A percentile compares a stretch with the other conserved stretches of the same genome.
Conservation (phyloP, 176 grass and related monocot genomes). For the Oryza australiensis region DNA sequence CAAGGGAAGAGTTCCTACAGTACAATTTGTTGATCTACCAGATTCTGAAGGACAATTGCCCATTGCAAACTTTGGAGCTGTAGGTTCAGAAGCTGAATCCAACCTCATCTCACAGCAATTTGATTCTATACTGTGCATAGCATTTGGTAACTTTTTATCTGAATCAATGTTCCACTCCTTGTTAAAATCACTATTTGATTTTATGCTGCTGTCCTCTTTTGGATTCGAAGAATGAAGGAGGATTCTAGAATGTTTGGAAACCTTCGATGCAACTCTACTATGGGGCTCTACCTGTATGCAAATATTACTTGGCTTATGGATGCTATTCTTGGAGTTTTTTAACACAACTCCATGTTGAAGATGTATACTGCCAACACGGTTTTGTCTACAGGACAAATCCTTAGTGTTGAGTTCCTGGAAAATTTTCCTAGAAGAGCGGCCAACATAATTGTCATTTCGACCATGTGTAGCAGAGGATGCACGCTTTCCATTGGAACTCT, state of each 20-base stretch:
- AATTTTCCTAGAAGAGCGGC: conserved; percentile 37
- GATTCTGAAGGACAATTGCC: conserved; percentile 39
- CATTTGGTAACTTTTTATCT: conserved; percentile 21
- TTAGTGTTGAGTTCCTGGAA: conserved; percentile 37
- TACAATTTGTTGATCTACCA: conserved; percentile 32
- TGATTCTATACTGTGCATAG: conserved; percentile 20
- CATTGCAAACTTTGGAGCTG: conserved; percentile 24
- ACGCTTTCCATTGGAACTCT: conserved; percentile 25
- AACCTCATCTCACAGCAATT: conserved; percentile 34
- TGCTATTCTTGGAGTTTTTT: conserved; percentile 36
- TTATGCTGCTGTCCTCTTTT: conserved; percentile 44
- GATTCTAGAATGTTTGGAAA: conserved; percentile 33
- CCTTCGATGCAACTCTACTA: conserved; percentile 9
- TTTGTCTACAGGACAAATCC: conserved; percentile 20
- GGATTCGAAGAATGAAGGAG: conserved; percentile 19
- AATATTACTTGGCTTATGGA: conserved; percentile 17
- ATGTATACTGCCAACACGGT: conserved; percentile 32
- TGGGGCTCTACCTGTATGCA: neutral
- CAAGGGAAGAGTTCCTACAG: conserved; percentile 27
- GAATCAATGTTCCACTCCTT: conserved; percentile 26
- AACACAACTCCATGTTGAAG: conserved; percentile 32
- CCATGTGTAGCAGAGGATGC: conserved; percentile 8
- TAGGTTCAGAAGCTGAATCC: conserved; percentile 37
- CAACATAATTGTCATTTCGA: conserved; percentile 35
- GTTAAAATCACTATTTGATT: conserved; percentile 26